phyloP scores from a whole-genome alignment of 441 rosid species.

The Eutrema salsugineum region DNA sequence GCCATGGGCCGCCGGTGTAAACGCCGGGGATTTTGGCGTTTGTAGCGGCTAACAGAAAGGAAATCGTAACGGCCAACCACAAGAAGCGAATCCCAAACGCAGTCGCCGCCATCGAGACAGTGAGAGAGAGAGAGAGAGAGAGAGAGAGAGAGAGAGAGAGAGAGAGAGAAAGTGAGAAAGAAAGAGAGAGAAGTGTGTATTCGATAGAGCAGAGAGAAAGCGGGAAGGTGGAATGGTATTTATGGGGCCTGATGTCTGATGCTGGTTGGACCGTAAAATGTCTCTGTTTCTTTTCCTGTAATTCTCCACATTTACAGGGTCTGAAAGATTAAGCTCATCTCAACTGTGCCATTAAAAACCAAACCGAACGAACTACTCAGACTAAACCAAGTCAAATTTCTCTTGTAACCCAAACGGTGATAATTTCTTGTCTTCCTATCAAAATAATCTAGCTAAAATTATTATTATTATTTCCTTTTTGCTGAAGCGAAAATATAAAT shows the following conservation, averaged over 20 bases:
- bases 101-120: conserved; percentile 15
- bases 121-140: background rate
- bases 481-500: too few species aligned
- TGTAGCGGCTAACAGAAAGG: conserved; percentile 9
- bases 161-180: background rate
- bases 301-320: background rate
- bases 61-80: conserved; percentile 26
- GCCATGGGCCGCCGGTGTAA: conserved; percentile 51
- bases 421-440: background rate
- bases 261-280: background rate
- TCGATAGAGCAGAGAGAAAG: conserved; percentile 17
- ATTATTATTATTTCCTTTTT: too few species aligned
- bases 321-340: background rate
- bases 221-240: conserved; percentile 25
- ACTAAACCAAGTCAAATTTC: background rate
- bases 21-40: conserved; percentile 67
- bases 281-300: background rate
- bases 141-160: background rate
- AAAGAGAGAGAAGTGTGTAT: background rate
- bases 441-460: too few species aligned
- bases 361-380: background rate
- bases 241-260: background rate
- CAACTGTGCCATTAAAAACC: background rate
- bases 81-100: conserved; percentile 21
- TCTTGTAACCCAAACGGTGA: background rate